Evolutionary conservation across 2,329 filamentous ascomycete species (phyloP).

Genomic region (Pseudogymnoascus sp.): DNA sequence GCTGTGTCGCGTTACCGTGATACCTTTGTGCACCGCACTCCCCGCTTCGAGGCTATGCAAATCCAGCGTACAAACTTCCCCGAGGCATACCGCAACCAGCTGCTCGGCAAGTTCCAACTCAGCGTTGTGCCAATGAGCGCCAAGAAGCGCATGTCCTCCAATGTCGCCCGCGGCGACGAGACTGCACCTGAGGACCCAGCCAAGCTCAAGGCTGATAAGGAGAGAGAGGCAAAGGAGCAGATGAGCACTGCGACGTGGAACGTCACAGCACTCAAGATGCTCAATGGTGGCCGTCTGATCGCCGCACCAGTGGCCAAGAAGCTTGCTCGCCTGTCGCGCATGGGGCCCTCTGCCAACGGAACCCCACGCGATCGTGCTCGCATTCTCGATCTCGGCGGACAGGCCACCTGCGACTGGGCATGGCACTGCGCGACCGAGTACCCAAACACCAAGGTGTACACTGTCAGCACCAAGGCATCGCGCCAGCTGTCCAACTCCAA

Average conservation of each 20-base stretch:
- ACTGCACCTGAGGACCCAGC: constrained; percentile 53
- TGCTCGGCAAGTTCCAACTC: constrained; percentile 79
- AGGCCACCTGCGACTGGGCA: constrained; percentile 84
- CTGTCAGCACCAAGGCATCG: constrained; percentile 67
- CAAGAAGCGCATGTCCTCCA: constrained; percentile 63
- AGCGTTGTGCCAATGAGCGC: constrained; percentile 58
- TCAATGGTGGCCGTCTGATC: constrained; percentile 58
- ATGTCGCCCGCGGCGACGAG: constrained; percentile 65
- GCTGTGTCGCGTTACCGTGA: constrained; percentile 60
- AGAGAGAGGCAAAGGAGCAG: constrained; percentile 71
- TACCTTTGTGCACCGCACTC: constrained; percentile 74
- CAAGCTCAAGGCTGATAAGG: constrained; percentile 62
- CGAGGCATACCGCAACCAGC: constrained; percentile 66
- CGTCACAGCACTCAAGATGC: constrained; percentile 50
- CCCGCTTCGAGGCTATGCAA: constrained; percentile 83
- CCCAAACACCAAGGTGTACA: constrained; percentile 78
- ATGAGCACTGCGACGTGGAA: constrained; percentile 54
- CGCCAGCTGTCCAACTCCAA: constrained; percentile 64
- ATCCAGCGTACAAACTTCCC: constrained; percentile 68
- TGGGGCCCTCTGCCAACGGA: constrained; percentile 37
- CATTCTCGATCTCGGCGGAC: constrained; percentile 80
- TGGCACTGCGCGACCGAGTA: constrained; percentile 88
- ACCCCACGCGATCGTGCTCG: constrained; percentile 46
- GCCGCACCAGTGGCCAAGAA: constrained; percentile 56
- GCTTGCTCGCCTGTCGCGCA: constrained; percentile 46